Evolutionary conservation across 176 grass and related monocot species (phyloP).

Genomic region (Aegilops bicornis): DNA sequence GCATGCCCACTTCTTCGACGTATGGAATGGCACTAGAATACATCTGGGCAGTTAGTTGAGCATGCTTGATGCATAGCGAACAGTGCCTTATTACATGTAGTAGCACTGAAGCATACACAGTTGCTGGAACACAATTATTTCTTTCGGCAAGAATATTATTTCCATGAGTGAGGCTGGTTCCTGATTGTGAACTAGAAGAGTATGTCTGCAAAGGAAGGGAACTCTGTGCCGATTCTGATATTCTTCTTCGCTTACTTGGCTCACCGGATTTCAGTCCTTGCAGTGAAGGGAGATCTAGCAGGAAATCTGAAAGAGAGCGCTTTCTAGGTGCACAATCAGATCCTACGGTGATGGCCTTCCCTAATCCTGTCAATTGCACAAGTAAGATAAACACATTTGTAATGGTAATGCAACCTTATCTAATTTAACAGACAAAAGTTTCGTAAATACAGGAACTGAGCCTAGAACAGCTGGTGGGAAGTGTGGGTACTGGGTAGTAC

Average conservation of each 20-base stretch:
- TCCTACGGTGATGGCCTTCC: conserved; percentile 14
- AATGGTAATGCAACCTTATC: neutral
- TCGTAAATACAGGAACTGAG: neutral
- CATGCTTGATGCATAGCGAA: conserved; percentile 91
- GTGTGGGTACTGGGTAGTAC: neutral
- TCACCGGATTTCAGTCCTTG: conserved; percentile 45
- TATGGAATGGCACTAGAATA: conserved; percentile 83
- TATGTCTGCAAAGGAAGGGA: conserved; percentile 41
- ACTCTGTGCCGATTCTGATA: conserved; percentile 41
- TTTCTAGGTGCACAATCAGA: conserved; percentile 62
- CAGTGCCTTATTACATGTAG: conserved; percentile 83
- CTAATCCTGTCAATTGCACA: conserved; percentile 45
- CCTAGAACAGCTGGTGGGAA: neutral
- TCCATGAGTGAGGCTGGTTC: conserved; percentile 45
- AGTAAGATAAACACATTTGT: conserved; percentile 23
- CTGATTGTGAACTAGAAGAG: conserved; percentile 45
- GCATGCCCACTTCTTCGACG: conserved; percentile 88
- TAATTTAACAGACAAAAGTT: neutral
- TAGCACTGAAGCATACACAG: conserved; percentile 76
- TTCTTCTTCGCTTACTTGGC: conserved; percentile 60
- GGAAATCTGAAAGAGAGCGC: conserved; percentile 62
- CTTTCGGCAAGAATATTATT: conserved; percentile 68
- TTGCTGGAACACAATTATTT: conserved; percentile 63
- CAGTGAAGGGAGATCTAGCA: conserved; percentile 58
- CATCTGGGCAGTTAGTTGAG: conserved; percentile 96